Evolutionary conservation across 2,329 filamentous ascomycete species (phyloP).

Genomic region (Aspergillus candidus): DNA sequence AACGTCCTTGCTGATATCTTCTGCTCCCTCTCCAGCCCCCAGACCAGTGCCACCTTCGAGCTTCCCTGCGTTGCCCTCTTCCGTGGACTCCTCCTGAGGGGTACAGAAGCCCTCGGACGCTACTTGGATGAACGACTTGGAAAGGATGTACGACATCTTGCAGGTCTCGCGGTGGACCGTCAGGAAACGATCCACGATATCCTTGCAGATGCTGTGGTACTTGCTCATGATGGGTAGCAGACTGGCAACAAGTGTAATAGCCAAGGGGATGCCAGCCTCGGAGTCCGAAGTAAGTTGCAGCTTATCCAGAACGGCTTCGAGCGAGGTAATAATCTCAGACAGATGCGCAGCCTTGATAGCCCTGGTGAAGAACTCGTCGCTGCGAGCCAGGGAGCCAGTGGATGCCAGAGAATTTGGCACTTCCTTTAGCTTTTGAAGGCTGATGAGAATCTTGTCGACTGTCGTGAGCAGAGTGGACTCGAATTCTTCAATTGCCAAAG

Average conservation of each 20-base stretch:
- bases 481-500: conserved; percentile 41
- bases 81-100: conserved; percentile 72
- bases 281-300: conserved; percentile 45
- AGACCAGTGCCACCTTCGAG: conserved; percentile 88
- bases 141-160: conserved; percentile 68
- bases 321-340: conserved; percentile 45
- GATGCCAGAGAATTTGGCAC: conserved; percentile 58
- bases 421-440: conserved; percentile 61
- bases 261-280: conserved; percentile 38
- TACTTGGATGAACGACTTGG: conserved; percentile 71
- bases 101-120: conserved; percentile 85
- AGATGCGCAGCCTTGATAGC: conserved; percentile 57
- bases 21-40: conserved; percentile 88
- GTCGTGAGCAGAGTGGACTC: conserved; percentile 55
- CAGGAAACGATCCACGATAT: conserved; percentile 54
- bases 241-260: conserved; percentile 54
- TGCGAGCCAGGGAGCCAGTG: conserved; percentile 55
- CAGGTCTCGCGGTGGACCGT: conserved; percentile 64
- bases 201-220: conserved; percentile 58
- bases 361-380: conserved; percentile 48
- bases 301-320: conserved; percentile 42
- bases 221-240: conserved; percentile 67
- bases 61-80: conserved; percentile 65
- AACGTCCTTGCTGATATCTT: conserved; percentile 97
- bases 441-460: conserved; percentile 71